Percentiles rank a stretch among this genome's conserved stretches.
Evolutionary conservation across 1,284 basidiomycete genomes (phyloP).

Genomic region (Neonothopanus nambi): DNA sequence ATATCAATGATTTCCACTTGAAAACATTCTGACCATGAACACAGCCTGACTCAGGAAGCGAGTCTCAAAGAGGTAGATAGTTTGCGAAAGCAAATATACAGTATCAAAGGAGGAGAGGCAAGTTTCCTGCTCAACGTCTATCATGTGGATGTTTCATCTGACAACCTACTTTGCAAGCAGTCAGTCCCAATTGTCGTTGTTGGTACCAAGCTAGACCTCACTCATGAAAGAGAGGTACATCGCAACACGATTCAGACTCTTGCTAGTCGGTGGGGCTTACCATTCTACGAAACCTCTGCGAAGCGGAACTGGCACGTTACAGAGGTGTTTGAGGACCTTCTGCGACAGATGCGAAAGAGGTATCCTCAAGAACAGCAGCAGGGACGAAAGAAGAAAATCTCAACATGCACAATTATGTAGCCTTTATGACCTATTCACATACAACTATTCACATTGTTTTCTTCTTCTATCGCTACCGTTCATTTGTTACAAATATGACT

Average conservation of each 20-base stretch:
- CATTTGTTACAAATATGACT: no score
- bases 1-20: not conserved
- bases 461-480: no score
- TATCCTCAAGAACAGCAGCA: constrained; percentile 51
- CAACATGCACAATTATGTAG: constrained; percentile 62
- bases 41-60: constrained; percentile 75
- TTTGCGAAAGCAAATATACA: constrained; percentile 78
- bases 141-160: not conserved
- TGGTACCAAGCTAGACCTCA: constrained; percentile 86
- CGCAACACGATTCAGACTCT: constrained; percentile 65
- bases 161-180: constrained; percentile 35
- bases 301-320: constrained; percentile 79
- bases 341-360: constrained; percentile 69
- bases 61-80: constrained; percentile 77
- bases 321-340: constrained; percentile 78
- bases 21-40: not conserved
- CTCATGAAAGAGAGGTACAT: constrained; percentile 79
- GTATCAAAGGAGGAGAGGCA: constrained; percentile 69
- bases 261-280: constrained; percentile 67
- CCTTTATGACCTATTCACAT: constrained; percentile 1
- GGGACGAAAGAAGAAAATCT: constrained; percentile 34
- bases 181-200: constrained; percentile 80
- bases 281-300: constrained; percentile 85
- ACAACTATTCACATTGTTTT: no score
- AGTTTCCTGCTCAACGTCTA: no score